Evolutionary conservation across 306 rosid species (phyloP), one percentile per base, ranked within the genome.

Genomic region (Prunus fruticosa): DNA sequence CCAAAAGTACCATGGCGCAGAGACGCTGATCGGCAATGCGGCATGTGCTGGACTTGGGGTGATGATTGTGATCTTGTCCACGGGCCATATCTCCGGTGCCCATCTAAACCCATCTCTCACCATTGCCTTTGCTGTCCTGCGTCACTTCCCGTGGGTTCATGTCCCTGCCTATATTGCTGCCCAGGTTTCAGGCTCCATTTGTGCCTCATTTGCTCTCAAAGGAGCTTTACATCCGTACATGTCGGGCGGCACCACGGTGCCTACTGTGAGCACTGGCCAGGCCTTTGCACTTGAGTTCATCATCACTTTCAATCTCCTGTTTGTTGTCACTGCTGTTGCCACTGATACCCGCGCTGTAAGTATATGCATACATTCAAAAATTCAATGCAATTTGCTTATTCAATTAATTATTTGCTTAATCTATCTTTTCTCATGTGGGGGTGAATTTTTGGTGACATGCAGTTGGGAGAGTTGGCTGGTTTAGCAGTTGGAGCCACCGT

Each of bases 1-100:
- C 95, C 83, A 89, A 75, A 94, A 94, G 82, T 94, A 92, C 91
- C 13, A 69, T 6, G 97, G 96, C 71, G 91, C 80, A 0, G 98
- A 89, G 80, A 51, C 82, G 0, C 80, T 92, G 11, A 81, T 92
- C 6, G 98, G 98, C 7, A 94, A 94, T 7, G 97, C 97, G 7
- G 95, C 98, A 0, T 83, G 91, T 66, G 95, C 97, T 1, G 97
- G 98, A 8, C 76, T 94, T 22, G 95, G 91, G 0, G 98, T 94
- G 80, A 94, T 94, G 98, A 78, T 83, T 47, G 76, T 94, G 15
- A 94, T 94, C 30, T 91, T 94, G 41, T 94, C 98, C 12, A 92
- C 94, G 0, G 98, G 98, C 0, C 98, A 94, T 83, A 94, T 94
- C 46, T 94, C 98, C 1, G 98, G 98, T 0, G 98, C 98, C 2